These are phyloP conservation scores for Bigelowiella natans DNA, from an alignment of 78 protist species.

Conservation along the genomic window DNA sequence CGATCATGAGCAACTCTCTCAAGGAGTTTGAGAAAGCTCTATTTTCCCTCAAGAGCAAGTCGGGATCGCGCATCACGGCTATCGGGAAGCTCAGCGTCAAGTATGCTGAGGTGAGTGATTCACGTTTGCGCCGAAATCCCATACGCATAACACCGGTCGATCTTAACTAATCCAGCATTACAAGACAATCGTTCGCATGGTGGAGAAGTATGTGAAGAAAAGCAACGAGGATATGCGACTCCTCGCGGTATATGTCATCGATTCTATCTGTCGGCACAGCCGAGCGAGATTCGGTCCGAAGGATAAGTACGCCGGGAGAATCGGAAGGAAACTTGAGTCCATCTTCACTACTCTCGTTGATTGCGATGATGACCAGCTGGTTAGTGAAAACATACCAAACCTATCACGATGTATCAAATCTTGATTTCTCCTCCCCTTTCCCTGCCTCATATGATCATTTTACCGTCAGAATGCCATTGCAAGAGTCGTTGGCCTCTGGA, in stretches of 20 bases:
- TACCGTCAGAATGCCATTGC: neutral
- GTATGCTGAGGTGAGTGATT: neutral
- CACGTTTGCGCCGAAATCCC: too few species aligned
- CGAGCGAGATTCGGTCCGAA: neutral
- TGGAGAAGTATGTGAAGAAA: too few species aligned
- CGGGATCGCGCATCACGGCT: neutral
- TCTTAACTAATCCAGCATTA: too few species aligned
- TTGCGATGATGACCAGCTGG: neutral
- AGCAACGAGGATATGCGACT: too few species aligned
- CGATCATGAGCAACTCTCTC: too few species aligned
- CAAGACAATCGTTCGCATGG: too few species aligned
- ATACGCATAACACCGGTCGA: too few species aligned
- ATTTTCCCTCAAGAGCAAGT: neutral
- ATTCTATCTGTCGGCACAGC: neutral
- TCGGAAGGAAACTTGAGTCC: neutral
- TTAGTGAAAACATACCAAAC: too few species aligned
- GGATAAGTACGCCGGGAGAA: neutral
- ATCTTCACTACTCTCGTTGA: neutral
- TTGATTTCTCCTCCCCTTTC: too few species aligned
- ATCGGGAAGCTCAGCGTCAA: neutral
- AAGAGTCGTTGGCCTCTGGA: neutral
- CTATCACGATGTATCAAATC: too few species aligned
- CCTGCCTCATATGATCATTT: too few species aligned
- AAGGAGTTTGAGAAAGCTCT: neutral
- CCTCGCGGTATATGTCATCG: neutral